phyloP scores from a whole-genome alignment of 2,329 filamentous ascomycete species.

The Phialocephala subalpina region DNA sequence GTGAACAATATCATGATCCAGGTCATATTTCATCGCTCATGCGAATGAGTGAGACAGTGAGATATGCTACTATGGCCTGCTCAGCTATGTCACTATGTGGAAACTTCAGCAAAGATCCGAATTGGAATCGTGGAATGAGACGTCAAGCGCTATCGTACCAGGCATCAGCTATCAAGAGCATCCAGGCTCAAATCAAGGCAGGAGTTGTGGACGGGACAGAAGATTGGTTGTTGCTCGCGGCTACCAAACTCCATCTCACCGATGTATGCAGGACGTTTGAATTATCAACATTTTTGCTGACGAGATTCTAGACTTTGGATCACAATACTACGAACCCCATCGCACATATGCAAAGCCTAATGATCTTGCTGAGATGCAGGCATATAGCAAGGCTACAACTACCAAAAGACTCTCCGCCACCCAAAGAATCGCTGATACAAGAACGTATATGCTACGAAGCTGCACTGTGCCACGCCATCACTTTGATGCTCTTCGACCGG shows the following conservation, averaged over 20 bases:
- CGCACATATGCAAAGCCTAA: neutral
- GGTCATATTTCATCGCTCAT: neutral
- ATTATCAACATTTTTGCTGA: neutral
- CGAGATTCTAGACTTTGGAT: conserved; percentile 3
- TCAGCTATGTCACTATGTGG: conserved; percentile 9
- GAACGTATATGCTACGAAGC: conserved; percentile 22
- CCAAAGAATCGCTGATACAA: neutral
- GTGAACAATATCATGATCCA: neutral
- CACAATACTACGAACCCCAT: neutral
- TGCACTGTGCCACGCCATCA: conserved; percentile 6
- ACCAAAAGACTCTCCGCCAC: neutral
- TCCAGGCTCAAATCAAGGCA: conserved; percentile 6
- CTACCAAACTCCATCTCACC: conserved; percentile 12
- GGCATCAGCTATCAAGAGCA: neutral
- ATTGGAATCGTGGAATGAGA: conserved; percentile 13
- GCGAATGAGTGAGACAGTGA: neutral
- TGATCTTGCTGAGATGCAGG: conserved; percentile 16
- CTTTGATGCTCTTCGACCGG: conserved; percentile 15
- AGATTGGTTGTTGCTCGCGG: conserved; percentile 14
- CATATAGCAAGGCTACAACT: neutral
- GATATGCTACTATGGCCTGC: neutral
- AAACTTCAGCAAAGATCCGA: neutral
- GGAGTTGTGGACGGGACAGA: conserved; percentile 9
- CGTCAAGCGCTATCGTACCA: conserved; percentile 4
- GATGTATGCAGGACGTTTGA: conserved; percentile 8